Evolutionary conservation across 768 basidiomycete species (phyloP), one percentile per base, ranked within the genome.

Genomic region (Paxillus ammoniavirescens): DNA sequence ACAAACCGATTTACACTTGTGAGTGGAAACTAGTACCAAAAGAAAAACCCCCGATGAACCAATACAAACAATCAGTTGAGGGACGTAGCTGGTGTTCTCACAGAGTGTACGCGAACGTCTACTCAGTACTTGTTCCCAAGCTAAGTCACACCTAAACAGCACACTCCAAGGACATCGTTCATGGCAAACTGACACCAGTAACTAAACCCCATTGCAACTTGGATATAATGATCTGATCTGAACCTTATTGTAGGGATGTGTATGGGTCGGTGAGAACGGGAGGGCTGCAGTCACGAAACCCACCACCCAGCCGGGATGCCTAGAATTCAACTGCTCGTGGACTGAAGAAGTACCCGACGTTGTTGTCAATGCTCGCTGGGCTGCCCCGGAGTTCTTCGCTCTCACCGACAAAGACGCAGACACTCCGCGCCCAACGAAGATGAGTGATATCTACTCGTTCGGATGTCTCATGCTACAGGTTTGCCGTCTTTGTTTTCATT

Each of bases 391-490:
- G 10, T 23, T 59, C 13, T 59, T 59, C 46, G 14, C 15, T 4
- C 13, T 50, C 2, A 33, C 31, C 8, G 31, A 12, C 31, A 33
- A 33, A 33, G 49, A 59, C 1, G 2, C 31, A 6, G 33, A 18
- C n/a, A 15, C 47, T 43, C 30, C 26, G 18, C 12, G 1, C 2
- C 52, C 57, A 12, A 59, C 58, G 17, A 48, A 26, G 28, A 59
- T 59, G 58, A 50, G 57, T 7, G 58, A 59, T 7, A 42, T 59
- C 18, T 59, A 59, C 23, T 59, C 58, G 5, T 59, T 59, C 10
- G 57, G 33, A 9, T 59, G 58, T 15, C 52, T 59, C 5, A 55
- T 55, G 57, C 58, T 59, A 12, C 58, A 59, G 52, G 58, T 59
- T 40, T 17, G 53, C 47, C 18, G 31, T 4, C 17, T 1, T 48